Conservation (phyloP, 306 rosid genomes). For the Citrullus colocynthis region DNA sequence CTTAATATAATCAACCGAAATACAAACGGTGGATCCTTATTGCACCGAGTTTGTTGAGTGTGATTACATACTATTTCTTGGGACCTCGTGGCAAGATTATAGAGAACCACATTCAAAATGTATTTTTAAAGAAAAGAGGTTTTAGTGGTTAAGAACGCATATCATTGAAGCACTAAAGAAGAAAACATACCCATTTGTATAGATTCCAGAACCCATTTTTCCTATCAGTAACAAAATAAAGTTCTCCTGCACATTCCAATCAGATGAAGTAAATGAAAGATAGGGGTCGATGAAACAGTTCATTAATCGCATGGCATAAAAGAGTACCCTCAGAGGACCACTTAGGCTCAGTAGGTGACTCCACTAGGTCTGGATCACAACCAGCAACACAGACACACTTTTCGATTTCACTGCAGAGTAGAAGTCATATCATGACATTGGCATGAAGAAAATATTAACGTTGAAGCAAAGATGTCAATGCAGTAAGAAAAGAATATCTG, state of each 20-base stretch:
- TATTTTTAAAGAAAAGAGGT: neutral
- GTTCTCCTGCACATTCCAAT: conserved; percentile 53
- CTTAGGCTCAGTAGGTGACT: conserved; percentile 89
- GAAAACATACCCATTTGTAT: conserved; percentile 75
- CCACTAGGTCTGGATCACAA: conserved; percentile 46
- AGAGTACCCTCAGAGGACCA: conserved; percentile 73
- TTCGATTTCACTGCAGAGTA: conserved; percentile 40
- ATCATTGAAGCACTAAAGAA: neutral
- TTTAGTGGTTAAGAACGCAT: neutral
- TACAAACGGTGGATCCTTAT: neutral
- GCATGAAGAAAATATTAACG: neutral
- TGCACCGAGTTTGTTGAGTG: neutral
- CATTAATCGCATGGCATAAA: neutral
- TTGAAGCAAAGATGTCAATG: neutral
- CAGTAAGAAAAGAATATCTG: neutral
- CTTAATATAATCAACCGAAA: neutral
- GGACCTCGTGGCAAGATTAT: neutral
- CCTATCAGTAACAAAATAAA: conserved; percentile 73
- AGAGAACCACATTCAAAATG: neutral
- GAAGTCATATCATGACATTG: neutral
- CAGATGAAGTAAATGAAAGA: neutral
- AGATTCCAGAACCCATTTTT: conserved; percentile 81
- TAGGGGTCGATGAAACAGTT: neutral
- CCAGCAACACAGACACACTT: conserved; percentile 67
- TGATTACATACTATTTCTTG: neutral